A percentile compares a stretch with the other conserved stretches of the same genome.
phyloP scores from a whole-genome alignment of 176 grass and related monocot species.

The Secale cereale region DNA sequence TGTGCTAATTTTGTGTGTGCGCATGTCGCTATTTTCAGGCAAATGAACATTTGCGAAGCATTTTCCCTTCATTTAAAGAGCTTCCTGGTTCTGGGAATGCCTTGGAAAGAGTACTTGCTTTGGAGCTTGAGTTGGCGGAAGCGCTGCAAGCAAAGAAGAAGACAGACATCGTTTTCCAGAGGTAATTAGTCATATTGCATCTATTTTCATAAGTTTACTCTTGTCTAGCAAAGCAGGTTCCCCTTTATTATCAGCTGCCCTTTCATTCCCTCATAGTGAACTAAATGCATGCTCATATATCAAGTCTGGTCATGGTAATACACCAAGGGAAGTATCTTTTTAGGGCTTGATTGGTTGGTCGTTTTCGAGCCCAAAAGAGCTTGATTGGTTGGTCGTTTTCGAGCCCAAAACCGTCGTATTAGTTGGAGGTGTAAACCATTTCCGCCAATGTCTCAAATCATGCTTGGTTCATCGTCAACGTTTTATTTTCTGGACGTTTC shows the following conservation, averaged over 20 bases:
- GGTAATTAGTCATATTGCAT: constrained; percentile 38
- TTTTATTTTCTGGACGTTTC: too few species aligned
- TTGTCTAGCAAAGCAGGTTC: neutral
- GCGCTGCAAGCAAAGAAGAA: constrained; percentile 72
- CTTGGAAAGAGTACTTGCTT: constrained; percentile 87
- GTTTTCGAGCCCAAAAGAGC: too few species aligned
- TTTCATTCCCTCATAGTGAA: neutral
- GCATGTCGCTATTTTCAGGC: constrained; percentile 48
- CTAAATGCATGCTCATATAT: neutral
- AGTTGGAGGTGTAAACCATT: too few species aligned
- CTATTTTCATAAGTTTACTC: neutral
- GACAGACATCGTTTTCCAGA: constrained; percentile 74
- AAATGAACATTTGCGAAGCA: constrained; percentile 78
- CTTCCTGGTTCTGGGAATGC: constrained; percentile 86
- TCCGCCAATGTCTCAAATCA: too few species aligned
- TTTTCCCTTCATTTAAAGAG: constrained; percentile 90
- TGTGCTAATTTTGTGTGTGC: neutral
- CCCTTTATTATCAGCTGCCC: neutral
- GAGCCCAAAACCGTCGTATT: too few species aligned
- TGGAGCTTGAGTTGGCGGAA: constrained; percentile 95
- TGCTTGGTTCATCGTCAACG: too few species aligned
- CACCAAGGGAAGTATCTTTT: neutral
- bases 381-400: too few species aligned
- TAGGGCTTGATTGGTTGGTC: too few species aligned
- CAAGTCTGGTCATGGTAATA: neutral